These are phyloP conservation scores for Ophiocordyceps camponoti-floridani DNA, from an alignment of 2,329 filamentous ascomycete species.

Conservation along the genomic window DNA sequence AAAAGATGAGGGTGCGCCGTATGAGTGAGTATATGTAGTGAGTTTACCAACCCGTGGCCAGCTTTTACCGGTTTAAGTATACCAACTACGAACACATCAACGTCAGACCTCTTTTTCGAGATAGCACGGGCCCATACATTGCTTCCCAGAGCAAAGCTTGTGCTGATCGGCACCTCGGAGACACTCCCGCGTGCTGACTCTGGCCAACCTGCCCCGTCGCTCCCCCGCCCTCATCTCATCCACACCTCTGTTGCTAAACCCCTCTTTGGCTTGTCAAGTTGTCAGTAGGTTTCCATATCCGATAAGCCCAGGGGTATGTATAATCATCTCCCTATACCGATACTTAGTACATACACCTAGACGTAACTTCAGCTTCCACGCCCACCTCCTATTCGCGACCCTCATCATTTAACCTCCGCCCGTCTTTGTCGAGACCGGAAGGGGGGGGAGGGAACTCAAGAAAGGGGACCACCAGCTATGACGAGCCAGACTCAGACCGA, in stretches of 20 bases:
- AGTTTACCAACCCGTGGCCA: no score
- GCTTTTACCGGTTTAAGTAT: no score
- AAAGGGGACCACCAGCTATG: slow-evolving; percentile 5
- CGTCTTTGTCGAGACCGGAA: no score
- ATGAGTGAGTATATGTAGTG: no score
- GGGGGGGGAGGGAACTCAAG: neutral
- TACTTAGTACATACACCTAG: neutral
- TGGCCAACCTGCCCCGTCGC: neutral
- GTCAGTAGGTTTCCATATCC: neutral
- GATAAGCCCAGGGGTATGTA: neutral
- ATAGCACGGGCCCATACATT: neutral
- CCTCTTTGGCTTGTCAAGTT: neutral
- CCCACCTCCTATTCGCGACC: neutral
- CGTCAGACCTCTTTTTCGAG: no score
- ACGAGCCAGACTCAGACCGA: slow-evolving; percentile 16
- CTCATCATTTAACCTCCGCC: neutral
- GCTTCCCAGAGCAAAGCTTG: no score
- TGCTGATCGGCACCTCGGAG: neutral
- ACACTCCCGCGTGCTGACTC: neutral
- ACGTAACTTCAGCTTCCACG: neutral
- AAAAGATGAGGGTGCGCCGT: no score
- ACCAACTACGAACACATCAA: no score
- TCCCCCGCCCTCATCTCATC: neutral
- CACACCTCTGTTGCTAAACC: neutral
- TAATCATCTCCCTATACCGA: neutral